Percentiles rank a stretch among this genome's conserved stretches.
phyloP scores from a whole-genome alignment of 2,329 filamentous ascomycete species.

The Aureobasidium sp. region DNA sequence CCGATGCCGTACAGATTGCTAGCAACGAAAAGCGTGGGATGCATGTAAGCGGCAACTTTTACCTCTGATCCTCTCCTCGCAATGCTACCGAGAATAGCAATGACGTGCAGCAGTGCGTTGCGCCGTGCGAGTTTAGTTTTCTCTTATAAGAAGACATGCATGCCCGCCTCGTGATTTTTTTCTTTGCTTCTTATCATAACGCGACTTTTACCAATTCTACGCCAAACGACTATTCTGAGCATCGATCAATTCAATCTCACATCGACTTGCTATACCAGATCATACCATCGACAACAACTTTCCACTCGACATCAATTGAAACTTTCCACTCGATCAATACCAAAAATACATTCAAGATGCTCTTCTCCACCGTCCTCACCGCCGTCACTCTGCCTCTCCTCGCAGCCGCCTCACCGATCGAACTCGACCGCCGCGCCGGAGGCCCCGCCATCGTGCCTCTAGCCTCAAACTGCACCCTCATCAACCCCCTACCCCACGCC shows the following conservation, averaged over 20 bases:
- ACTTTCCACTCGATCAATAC: background rate
- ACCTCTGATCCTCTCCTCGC: background rate
- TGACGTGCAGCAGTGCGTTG: background rate
- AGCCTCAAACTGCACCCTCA: constrained; percentile 27
- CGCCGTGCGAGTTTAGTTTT: background rate
- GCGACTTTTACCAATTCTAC: background rate
- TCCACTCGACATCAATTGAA: background rate
- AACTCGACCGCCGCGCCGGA: constrained; percentile 22
- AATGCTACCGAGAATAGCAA: constrained; percentile 10
- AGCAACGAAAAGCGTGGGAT: background rate
- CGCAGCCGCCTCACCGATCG: constrained; percentile 6
- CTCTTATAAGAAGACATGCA: background rate
- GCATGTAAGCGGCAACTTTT: background rate
- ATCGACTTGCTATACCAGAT: background rate
- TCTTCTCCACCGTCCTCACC: constrained; percentile 7
- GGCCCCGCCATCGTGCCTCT: constrained; percentile 27
- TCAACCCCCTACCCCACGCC: constrained; percentile 21
- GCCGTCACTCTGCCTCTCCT: constrained; percentile 1
- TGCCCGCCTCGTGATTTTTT: background rate
- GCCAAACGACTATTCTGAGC: background rate
- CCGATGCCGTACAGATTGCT: background rate
- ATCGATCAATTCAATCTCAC: background rate
- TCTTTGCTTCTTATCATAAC: background rate
- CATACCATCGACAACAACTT: background rate
- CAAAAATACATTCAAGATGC: constrained; percentile 7